A percentile compares a stretch with the other conserved stretches of the same genome.
Evolutionary conservation across 345 rosid species (phyloP).

Genomic region (Hibiscus mutabilis): DNA sequence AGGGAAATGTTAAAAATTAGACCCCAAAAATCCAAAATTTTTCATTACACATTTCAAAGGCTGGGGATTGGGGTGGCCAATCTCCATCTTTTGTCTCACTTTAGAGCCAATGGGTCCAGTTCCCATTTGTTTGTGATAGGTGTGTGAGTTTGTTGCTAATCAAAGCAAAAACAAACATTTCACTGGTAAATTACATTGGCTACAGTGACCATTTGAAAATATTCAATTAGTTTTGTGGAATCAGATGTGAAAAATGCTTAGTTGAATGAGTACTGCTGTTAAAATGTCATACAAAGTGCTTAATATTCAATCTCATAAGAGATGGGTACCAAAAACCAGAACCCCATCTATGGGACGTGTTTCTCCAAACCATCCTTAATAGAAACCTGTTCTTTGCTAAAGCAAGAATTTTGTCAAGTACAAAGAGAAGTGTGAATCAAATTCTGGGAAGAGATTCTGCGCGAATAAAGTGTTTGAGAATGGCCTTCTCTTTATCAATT

Average conservation of each 20-base stretch:
- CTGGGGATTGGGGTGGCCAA: background rate
- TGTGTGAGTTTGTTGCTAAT: background rate
- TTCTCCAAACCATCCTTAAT: background rate
- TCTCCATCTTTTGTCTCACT: slow-evolving; percentile 6
- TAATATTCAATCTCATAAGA: slow-evolving; percentile 5
- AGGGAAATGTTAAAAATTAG: slow-evolving; percentile 22
- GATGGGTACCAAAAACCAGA: background rate
- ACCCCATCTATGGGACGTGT: background rate
- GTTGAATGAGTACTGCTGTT: background rate
- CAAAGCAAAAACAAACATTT: background rate
- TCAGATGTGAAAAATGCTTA: background rate
- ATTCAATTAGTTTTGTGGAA: background rate
- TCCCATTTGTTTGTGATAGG: background rate
- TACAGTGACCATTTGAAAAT: background rate
- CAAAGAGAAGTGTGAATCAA: slow-evolving; percentile 25
- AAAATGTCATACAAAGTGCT: background rate
- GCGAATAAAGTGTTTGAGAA: slow-evolving; percentile 56
- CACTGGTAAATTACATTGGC: background rate
- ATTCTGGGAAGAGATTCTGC: slow-evolving; percentile 47
- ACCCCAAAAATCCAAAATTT: slow-evolving; percentile 29
- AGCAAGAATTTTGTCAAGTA: slow-evolving; percentile 23
- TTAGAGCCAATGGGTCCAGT: no score
- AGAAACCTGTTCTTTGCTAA: slow-evolving; percentile 10
- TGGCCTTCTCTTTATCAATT: slow-evolving; percentile 58
- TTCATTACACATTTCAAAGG: slow-evolving; percentile 39